Conservation (phyloP, 2,329 filamentous ascomycete genomes). For the Tetracladium maxilliforme region DNA sequence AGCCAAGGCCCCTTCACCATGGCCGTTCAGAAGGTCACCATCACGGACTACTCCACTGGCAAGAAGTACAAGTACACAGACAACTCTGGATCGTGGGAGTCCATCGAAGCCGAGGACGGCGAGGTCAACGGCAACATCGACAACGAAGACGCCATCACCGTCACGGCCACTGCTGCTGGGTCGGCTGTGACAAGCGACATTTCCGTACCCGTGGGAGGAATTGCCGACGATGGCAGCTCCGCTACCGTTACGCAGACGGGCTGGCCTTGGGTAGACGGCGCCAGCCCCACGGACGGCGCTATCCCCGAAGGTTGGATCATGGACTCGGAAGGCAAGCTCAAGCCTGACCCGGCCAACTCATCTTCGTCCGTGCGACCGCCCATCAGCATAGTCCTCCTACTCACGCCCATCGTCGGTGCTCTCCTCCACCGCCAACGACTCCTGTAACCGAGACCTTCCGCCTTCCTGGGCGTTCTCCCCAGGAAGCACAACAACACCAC, state of each 20-base stretch:
- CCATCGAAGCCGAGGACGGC: constrained; percentile 71
- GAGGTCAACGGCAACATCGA: constrained; percentile 54
- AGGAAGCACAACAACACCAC: too few relatives aligned
- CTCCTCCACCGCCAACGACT: too few relatives aligned
- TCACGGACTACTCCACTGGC: constrained; percentile 90
- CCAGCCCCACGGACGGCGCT: constrained; percentile 38
- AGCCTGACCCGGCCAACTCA: too few relatives aligned
- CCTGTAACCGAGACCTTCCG: too few relatives aligned
- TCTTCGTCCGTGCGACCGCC: too few relatives aligned
- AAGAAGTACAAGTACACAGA: constrained; percentile 72
- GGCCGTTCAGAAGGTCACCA: constrained; percentile 59
- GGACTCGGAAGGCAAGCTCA: too few relatives aligned
- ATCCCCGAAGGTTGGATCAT: too few relatives aligned
- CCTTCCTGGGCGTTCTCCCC: too few relatives aligned
- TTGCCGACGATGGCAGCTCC: constrained; percentile 38
- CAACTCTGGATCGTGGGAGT: constrained; percentile 62
- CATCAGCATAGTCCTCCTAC: too few relatives aligned
- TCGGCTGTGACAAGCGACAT: constrained; percentile 33
- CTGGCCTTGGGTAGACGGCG: constrained; percentile 52
- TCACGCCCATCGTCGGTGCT: too few relatives aligned
- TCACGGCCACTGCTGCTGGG: constrained; percentile 28
- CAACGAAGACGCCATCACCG: constrained; percentile 49
- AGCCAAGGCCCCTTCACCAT: constrained; percentile 72
- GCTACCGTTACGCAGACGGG: constrained; percentile 40
- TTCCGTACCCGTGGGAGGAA: constrained; percentile 50